Conservation (phyloP, 2,329 filamentous ascomycete species). For the Hypoxylon rubiginosum region DNA sequence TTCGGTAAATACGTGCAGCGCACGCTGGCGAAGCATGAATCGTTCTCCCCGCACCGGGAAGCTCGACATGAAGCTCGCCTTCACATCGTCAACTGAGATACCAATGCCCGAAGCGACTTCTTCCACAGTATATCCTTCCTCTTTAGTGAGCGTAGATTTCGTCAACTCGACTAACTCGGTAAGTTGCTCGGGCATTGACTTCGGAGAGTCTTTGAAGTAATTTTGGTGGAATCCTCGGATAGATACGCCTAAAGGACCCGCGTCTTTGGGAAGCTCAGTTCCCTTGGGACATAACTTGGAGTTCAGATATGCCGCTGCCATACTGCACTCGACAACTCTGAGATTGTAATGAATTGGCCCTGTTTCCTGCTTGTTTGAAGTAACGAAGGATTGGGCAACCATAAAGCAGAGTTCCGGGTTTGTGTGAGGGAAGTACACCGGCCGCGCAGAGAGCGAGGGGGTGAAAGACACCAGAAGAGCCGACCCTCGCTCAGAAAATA, state of each 20-base stretch:
- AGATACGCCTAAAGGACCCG: constrained; percentile 84
- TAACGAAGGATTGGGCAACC: constrained; percentile 94
- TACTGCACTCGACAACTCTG: constrained; percentile 92
- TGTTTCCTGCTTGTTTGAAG: constrained; percentile 93
- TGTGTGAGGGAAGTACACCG: constrained; percentile 85
- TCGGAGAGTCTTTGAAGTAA: constrained; percentile 73
- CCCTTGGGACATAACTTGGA: constrained; percentile 68
- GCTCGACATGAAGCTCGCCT: constrained; percentile 83
- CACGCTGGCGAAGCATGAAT: constrained; percentile 90
- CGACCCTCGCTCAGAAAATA: constrained; percentile 88
- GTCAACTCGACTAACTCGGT: constrained; percentile 78
- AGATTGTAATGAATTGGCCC: constrained; percentile 97
- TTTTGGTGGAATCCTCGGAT: constrained; percentile 89
- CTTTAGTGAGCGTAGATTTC: constrained; percentile 77
- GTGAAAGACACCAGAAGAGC: constrained; percentile 93
- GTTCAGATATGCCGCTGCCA: constrained; percentile 81
- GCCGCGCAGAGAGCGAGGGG: constrained; percentile 79
- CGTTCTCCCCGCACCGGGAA: constrained; percentile 90
- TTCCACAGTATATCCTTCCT: constrained; percentile 88
- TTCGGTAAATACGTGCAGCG: constrained; percentile 91
- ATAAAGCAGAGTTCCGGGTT: constrained; percentile 89
- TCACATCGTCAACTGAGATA: constrained; percentile 77
- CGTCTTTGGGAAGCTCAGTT: constrained; percentile 78
- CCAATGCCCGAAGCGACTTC: constrained; percentile 82
- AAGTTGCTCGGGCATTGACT: constrained; percentile 75